A percentile compares a stretch with the other conserved stretches of the same genome.
These are phyloP conservation scores for Brassica cretica DNA, from an alignment of 345 rosid genomes.

Conservation along the genomic window DNA sequence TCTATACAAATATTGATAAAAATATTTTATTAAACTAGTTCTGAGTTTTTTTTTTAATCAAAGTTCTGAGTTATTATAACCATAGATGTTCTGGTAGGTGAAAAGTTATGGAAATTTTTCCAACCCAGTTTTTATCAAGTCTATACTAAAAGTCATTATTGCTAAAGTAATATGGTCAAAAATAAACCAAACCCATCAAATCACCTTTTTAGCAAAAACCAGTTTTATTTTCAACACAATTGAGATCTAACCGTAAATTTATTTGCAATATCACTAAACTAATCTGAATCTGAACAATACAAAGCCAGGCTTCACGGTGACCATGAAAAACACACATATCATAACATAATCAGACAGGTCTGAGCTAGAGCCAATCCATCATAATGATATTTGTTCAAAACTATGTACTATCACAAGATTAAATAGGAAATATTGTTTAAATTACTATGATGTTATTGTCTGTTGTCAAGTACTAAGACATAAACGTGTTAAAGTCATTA, in stretches of 20 bases:
- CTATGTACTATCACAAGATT: conserved; percentile 8
- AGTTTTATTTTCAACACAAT: not conserved
- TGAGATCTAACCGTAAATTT: not conserved
- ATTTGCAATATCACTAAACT: not conserved
- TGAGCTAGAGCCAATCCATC: not conserved
- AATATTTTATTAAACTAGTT: not conserved
- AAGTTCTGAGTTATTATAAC: not conserved
- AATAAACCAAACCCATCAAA: not conserved
- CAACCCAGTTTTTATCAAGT: not conserved
- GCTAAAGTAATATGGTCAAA: not conserved
- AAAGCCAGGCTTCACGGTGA: not conserved
- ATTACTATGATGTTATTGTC: conserved; percentile 2
- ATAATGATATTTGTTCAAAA: not conserved
- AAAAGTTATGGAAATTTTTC: not conserved
- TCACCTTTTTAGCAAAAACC: not conserved
- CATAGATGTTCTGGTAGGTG: not conserved
- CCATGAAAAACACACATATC: not conserved
- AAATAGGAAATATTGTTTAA: not conserved
- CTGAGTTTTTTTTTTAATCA: not conserved
- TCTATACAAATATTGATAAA: not conserved
- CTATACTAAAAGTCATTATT: not conserved
- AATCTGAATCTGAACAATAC: not conserved
- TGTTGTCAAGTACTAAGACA: conserved; percentile 18
- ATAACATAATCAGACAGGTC: conserved; percentile 1
- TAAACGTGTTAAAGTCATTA: not conserved